Conservation (phyloP, 2,329 filamentous ascomycete genomes). For the Cercospora zeina region DNA sequence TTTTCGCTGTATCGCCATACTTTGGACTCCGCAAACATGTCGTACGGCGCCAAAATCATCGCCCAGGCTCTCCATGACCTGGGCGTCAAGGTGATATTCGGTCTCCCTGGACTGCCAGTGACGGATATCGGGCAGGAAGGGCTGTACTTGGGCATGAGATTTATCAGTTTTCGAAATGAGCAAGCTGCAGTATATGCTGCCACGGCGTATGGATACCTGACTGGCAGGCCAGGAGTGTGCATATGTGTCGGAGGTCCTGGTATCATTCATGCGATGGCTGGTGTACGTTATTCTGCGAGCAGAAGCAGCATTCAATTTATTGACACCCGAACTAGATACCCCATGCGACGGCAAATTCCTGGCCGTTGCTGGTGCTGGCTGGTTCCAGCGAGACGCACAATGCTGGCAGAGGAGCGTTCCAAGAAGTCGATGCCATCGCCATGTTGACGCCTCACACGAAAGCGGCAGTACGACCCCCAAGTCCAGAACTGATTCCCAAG, state of each 20-base stretch:
- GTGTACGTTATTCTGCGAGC: slow-evolving; percentile 43
- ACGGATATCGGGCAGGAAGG: slow-evolving; percentile 60
- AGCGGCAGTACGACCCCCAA: slow-evolving; percentile 50
- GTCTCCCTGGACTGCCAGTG: slow-evolving; percentile 57
- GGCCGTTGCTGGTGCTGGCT: slow-evolving; percentile 56
- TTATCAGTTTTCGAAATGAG: slow-evolving; percentile 61
- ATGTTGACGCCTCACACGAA: slow-evolving; percentile 56
- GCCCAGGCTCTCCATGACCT: slow-evolving; percentile 53
- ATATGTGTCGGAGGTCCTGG: slow-evolving; percentile 61
- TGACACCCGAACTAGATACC: slow-evolving; percentile 28
- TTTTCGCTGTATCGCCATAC: not conserved
- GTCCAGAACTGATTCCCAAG: slow-evolving; percentile 49
- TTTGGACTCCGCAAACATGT: slow-evolving; percentile 8
- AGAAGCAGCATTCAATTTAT: not conserved
- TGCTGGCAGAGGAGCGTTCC: slow-evolving; percentile 57
- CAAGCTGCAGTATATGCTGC: slow-evolving; percentile 61
- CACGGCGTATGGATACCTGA: slow-evolving; percentile 60
- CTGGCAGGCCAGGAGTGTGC: slow-evolving; percentile 57
- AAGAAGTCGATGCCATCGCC: slow-evolving; percentile 58
- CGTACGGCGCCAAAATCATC: slow-evolving; percentile 49
- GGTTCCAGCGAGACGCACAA: slow-evolving; percentile 56
- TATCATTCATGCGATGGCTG: slow-evolving; percentile 59
- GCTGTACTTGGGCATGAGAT: slow-evolving; percentile 58
- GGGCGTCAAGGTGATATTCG: slow-evolving; percentile 55
- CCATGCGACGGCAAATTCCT: slow-evolving; percentile 54